phyloP scores from a whole-genome alignment of 495 filamentous ascomycete species.

The Trichoderma orchidacearum region DNA sequence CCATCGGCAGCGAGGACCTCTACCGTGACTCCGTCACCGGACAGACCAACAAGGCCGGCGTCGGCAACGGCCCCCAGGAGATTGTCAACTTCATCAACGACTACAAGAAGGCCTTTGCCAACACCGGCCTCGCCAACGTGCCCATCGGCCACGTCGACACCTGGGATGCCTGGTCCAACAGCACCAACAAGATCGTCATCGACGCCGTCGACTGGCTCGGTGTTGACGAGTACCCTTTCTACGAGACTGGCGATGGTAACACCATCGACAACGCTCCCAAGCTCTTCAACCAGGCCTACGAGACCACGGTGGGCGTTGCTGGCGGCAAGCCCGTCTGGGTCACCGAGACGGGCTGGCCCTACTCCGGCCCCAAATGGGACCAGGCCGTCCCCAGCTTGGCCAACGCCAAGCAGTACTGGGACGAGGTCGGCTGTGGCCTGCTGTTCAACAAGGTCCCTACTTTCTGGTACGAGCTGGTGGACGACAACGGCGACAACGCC shows the following conservation, averaged over 20 bases:
- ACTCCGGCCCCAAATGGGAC: constrained; percentile 28
- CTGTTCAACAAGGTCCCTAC: constrained; percentile 53
- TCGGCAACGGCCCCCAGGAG: constrained; percentile 25
- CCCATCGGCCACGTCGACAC: constrained; percentile 39
- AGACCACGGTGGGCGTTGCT: constrained; percentile 15
- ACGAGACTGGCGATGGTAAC: constrained; percentile 30
- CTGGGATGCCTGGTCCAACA: constrained; percentile 33
- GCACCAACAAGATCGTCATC: constrained; percentile 30
- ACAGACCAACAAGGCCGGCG: constrained; percentile 22
- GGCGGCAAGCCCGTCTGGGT: constrained; percentile 35
- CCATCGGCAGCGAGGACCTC: constrained; percentile 39
- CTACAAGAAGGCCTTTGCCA: constrained; percentile 22
- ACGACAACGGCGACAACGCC: constrained; percentile 30
- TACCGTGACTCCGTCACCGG: constrained; percentile 33
- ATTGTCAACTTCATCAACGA: constrained; percentile 35
- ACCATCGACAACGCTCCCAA: constrained; percentile 23
- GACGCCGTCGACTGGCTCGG: constrained; percentile 35
- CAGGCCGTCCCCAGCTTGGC: constrained; percentile 40
- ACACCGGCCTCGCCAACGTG: constrained; percentile 15
- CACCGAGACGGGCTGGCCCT: constrained; percentile 39
- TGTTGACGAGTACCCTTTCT: constrained; percentile 39
- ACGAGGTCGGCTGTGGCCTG: constrained; percentile 50
- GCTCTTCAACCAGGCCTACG: constrained; percentile 27
- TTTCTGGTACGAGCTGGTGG: constrained; percentile 44
- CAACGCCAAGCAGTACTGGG: constrained; percentile 63